Conservation (phyloP, 2,329 filamentous ascomycete species). For the Nemania sp. region DNA sequence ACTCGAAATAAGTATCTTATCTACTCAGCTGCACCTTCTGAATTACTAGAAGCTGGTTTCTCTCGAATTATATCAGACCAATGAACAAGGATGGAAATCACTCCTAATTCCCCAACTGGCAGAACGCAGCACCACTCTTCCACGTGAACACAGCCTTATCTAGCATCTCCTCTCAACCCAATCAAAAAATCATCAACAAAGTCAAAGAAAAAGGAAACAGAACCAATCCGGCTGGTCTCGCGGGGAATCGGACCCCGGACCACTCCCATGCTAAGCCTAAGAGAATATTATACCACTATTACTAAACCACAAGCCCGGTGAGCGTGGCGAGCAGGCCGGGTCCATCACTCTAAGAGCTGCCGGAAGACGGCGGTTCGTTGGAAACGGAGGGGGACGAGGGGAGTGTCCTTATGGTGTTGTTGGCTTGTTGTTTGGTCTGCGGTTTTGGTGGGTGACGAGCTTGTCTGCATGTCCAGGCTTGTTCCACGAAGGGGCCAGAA, state of each 20-base stretch:
- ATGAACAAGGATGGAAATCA: no score
- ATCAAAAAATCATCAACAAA: background rate
- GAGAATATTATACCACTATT: conserved; percentile 31
- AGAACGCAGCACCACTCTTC: no score
- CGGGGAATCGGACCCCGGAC: conserved; percentile 32
- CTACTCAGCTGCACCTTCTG: no score
- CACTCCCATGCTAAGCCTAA: conserved; percentile 31
- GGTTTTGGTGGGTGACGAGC: conserved; percentile 2
- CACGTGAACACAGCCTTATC: no score
- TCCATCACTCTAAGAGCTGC: background rate
- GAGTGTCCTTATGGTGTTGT: conserved; percentile 3
- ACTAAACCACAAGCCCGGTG: conserved; percentile 30
- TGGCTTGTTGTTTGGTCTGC: background rate
- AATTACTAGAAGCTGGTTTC: no score
- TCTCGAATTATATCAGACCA: no score
- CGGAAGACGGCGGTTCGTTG: background rate
- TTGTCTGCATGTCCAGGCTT: background rate
- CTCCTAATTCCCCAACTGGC: no score
- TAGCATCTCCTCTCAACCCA: no score
- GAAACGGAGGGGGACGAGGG: background rate
- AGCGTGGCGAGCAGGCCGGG: background rate
- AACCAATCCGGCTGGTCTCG: conserved; percentile 21
- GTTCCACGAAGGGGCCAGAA: background rate
- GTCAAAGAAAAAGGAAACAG: background rate
- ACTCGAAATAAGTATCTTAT: no score